phyloP scores from a whole-genome alignment of 2,329 filamentous ascomycete species.

The Colletotrichum sp. region DNA sequence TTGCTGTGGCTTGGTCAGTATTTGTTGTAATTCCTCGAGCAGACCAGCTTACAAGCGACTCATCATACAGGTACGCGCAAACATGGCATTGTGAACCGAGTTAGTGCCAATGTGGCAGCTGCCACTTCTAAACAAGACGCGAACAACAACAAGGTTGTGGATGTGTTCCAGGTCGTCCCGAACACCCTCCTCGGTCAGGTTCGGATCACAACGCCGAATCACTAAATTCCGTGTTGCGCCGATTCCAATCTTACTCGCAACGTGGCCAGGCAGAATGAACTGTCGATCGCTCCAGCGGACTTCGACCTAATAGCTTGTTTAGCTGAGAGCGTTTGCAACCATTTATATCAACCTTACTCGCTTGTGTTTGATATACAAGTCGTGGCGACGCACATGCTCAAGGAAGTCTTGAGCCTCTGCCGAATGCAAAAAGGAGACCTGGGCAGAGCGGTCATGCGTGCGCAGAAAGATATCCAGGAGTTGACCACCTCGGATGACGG shows the following conservation, averaged over 20 bases:
- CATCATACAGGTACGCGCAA: slow-evolving; percentile 81
- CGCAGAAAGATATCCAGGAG: slow-evolving; percentile 73
- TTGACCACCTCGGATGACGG: slow-evolving; percentile 71
- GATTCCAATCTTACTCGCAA: slow-evolving; percentile 65
- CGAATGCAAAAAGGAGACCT: slow-evolving; percentile 73
- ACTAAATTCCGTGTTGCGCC: slow-evolving; percentile 79
- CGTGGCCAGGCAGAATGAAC: slow-evolving; percentile 66
- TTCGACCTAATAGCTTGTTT: slow-evolving; percentile 58
- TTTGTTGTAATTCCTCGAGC: neutral
- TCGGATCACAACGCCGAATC: slow-evolving; percentile 62
- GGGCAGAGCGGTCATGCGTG: slow-evolving; percentile 61
- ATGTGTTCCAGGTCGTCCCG: slow-evolving; percentile 82
- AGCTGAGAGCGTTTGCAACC: neutral
- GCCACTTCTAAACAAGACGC: slow-evolving; percentile 61
- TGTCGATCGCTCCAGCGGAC: slow-evolving; percentile 75
- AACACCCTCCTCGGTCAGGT: slow-evolving; percentile 67
- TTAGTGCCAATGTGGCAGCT: slow-evolving; percentile 77
- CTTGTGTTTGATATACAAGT: slow-evolving; percentile 72
- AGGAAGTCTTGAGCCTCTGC: slow-evolving; percentile 69
- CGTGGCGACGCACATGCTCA: slow-evolving; percentile 66
- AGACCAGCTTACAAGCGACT: slow-evolving; percentile 50
- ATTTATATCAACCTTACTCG: slow-evolving; percentile 49
- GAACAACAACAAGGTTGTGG: slow-evolving; percentile 76
- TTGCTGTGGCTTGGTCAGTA: slow-evolving; percentile 49
- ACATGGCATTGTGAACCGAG: slow-evolving; percentile 76